These are phyloP conservation scores for Penicillium verhagenii DNA, from an alignment of 495 filamentous ascomycete species.

Conservation along the genomic window DNA sequence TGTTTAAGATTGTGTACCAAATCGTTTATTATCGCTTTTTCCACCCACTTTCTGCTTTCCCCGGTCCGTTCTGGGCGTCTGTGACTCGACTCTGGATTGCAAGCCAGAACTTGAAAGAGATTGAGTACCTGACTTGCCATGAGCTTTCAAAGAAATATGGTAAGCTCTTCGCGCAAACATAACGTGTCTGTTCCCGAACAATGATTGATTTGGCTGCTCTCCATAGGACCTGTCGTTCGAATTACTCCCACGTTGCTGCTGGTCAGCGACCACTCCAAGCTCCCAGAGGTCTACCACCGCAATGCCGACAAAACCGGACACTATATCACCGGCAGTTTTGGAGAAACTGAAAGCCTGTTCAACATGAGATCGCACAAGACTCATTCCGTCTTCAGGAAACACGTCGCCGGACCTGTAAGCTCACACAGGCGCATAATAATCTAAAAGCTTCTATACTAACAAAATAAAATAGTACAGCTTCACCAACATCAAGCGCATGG, in stretches of 20 bases:
- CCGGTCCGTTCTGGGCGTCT: slow-evolving; percentile 54
- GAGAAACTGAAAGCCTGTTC: slow-evolving; percentile 47
- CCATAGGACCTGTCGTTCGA: slow-evolving; percentile 33
- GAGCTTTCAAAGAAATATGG: slow-evolving; percentile 51
- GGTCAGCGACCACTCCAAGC: slow-evolving; percentile 43
- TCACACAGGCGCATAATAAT: neutral
- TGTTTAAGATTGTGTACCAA: slow-evolving; percentile 28
- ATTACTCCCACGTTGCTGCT: slow-evolving; percentile 46
- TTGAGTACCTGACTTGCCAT: slow-evolving; percentile 37
- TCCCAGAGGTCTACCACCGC: slow-evolving; percentile 54
- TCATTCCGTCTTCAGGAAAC: slow-evolving; percentile 47
- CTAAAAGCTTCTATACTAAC: slow-evolving; percentile 8
- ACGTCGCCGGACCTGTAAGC: slow-evolving; percentile 33
- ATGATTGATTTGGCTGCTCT: neutral
- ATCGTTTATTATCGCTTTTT: slow-evolving; percentile 53
- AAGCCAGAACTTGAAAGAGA: slow-evolving; percentile 45
- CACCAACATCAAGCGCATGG: slow-evolving; percentile 52
- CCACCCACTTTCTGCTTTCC: slow-evolving; percentile 49
- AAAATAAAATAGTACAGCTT: slow-evolving; percentile 47
- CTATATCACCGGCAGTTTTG: slow-evolving; percentile 51
- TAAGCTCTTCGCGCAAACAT: too few relatives aligned
- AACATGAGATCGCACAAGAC: slow-evolving; percentile 49
- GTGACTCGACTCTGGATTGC: slow-evolving; percentile 52
- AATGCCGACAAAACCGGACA: slow-evolving; percentile 55
- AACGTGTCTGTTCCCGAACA: too few relatives aligned